phyloP scores from a whole-genome alignment of 2,329 filamentous ascomycete species.

The Alternaria arborescens region DNA sequence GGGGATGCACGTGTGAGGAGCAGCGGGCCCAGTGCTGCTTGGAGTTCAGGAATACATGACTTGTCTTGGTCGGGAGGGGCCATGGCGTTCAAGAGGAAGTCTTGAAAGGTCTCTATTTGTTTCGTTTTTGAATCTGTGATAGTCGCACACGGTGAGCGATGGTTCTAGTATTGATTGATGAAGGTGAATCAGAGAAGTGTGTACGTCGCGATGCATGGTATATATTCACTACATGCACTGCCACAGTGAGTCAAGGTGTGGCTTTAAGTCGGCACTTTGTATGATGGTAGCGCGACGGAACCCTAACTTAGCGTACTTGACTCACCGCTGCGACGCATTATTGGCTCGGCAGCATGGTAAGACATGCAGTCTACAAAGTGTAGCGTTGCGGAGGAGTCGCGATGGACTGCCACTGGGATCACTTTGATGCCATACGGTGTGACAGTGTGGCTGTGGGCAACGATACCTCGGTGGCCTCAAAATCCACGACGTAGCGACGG shows the following conservation, averaged over 20 bases:
- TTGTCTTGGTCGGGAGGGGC: not conserved
- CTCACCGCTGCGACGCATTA: constrained; percentile 1
- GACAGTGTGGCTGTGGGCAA: not conserved
- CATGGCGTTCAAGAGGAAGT: not conserved
- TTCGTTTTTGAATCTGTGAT: not conserved
- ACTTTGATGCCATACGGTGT: not conserved
- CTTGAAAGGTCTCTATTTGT: not conserved
- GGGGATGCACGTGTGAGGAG: constrained; percentile 11
- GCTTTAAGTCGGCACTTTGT: not conserved
- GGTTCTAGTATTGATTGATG: no score
- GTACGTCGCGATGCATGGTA: not conserved
- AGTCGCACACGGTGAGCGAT: not conserved
- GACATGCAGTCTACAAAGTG: not conserved
- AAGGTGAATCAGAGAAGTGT: not conserved
- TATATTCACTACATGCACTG: not conserved
- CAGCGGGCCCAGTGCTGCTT: constrained; percentile 20
- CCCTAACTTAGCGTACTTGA: constrained; percentile 3
- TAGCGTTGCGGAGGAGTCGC: not conserved
- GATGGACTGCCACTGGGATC: not conserved
- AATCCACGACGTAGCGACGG: not conserved
- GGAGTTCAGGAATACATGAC: constrained; percentile 22
- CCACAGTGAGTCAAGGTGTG: constrained; percentile 8
- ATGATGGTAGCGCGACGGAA: not conserved
- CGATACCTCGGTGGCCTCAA: not conserved
- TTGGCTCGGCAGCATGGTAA: constrained; percentile 1